Evolutionary conservation across 2,329 filamentous ascomycete species (phyloP).

Genomic region (Neonectria magnoliae): DNA sequence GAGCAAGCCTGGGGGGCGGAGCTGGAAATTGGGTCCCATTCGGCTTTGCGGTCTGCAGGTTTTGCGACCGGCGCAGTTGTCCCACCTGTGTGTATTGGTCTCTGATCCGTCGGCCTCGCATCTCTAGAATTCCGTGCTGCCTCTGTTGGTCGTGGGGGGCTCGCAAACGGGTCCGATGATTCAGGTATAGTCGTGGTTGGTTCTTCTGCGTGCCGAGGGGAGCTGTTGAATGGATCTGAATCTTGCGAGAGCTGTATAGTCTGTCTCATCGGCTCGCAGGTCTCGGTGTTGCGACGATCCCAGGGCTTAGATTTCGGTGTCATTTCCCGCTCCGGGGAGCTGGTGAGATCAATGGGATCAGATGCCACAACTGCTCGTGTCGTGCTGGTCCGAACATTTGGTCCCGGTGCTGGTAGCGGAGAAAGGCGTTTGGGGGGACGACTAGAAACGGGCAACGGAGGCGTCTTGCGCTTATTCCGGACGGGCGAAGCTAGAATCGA

Average conservation of each 20-base stretch:
- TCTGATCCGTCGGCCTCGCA: background rate
- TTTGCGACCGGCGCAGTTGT: slow-evolving; percentile 10
- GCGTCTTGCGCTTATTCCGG: slow-evolving; percentile 46
- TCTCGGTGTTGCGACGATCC: background rate
- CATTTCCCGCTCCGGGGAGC: slow-evolving; percentile 42
- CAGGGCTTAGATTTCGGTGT: slow-evolving; percentile 2
- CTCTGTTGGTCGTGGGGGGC: slow-evolving; percentile 24
- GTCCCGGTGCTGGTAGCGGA: slow-evolving; percentile 2
- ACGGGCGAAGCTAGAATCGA: slow-evolving; percentile 31
- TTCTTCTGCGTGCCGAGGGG: slow-evolving; percentile 35
- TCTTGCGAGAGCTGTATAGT: slow-evolving; percentile 17
- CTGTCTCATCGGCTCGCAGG: background rate
- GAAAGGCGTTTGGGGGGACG: slow-evolving; percentile 31
- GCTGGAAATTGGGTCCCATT: slow-evolving; percentile 64
- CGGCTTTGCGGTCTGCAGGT: slow-evolving; percentile 26
- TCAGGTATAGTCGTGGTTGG: slow-evolving; percentile 3
- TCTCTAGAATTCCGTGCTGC: background rate
- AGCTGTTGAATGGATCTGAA: slow-evolving; percentile 50
- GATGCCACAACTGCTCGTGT: background rate
- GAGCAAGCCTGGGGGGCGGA: slow-evolving; percentile 56
- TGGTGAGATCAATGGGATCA: slow-evolving; percentile 51
- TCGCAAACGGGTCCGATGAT: slow-evolving; percentile 38
- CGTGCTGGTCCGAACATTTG: background rate
- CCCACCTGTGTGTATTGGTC: slow-evolving; percentile 17
- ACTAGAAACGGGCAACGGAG: slow-evolving; percentile 18